Base-by-base conservation (phyloP, 768 basidiomycete genomes). In the Bullera alba region DNA sequence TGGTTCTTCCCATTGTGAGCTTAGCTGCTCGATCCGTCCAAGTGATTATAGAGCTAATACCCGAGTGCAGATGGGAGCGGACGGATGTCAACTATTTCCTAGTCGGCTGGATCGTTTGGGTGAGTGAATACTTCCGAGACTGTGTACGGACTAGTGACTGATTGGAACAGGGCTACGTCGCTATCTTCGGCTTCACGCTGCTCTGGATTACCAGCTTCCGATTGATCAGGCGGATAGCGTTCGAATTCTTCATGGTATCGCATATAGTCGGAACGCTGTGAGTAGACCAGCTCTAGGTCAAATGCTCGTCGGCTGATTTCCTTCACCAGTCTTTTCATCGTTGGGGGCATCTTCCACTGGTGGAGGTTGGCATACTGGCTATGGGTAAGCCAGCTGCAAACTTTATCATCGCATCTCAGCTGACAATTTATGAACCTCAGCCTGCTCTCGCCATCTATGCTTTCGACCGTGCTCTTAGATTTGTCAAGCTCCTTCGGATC, bases 171-270 rank as follows among this genome's bases (percentile, higher is more conserved):
- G 55, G 58, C 15, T 53, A 58, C 44, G 61, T 63, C 19, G 61
- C 65, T 21, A 45, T 69, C 2, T 49, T 54, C 14, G 47, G 63
- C 8, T 61, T 56, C 32, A 54, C 66, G 2, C 41, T 57, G 38
- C 60, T 68, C 0, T 56, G 63, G 53, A 43, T 58, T 25, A 63
- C 64, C 3, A 54, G 62, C 19, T 48, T 66, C 37, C 57, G 65
- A 16, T 41, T 66, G 27, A 17, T 72, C 17, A 42, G 70, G 16
- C 50, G 68, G 35, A 42, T 53, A 32, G 57, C 58, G 8, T 74
- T 71, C 58, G 72, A 74, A 51, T 60, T 67, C 48, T 74, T 74
- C 56, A 48, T 72, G 30, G 51, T 69, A 19, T 50, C 60, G 4
- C 72, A 74, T 52, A 70, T 74, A 25, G 34, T 72, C 27, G 58